A percentile compares a stretch with the other conserved stretches of the same genome.
Conservation (phyloP, 1,284 basidiomycete genomes). For the Sporisorium sorghi region DNA sequence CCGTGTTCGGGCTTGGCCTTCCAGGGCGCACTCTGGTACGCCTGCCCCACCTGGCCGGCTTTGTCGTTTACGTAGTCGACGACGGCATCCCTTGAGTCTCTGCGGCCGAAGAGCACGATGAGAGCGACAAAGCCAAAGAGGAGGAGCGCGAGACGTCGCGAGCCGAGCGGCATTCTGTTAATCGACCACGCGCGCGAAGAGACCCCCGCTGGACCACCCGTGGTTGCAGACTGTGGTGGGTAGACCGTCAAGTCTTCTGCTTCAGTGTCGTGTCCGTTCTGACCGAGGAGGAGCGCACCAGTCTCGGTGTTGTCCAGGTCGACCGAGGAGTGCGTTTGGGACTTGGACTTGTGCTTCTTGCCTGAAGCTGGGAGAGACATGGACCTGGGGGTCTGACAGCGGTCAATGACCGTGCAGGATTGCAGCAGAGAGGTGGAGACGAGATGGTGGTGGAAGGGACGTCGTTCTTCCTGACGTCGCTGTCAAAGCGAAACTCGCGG, state of each 20-base stretch:
- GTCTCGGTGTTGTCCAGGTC: conserved; percentile 49
- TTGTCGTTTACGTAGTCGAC: conserved; percentile 54
- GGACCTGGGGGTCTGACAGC: conserved; percentile 26
- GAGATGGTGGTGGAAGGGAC: not conserved
- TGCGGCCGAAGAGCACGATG: conserved; percentile 45
- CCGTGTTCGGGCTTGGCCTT: conserved; percentile 21
- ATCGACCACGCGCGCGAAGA: conserved; percentile 22
- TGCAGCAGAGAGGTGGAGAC: conserved; percentile 9
- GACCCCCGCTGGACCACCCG: conserved; percentile 16
- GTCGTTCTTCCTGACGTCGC: conserved; percentile 12
- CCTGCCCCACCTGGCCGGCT: conserved; percentile 39
- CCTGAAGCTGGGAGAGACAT: conserved; percentile 40
- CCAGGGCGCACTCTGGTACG: conserved; percentile 35
- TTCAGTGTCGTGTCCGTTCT: conserved; percentile 36
- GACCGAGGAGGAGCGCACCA: conserved; percentile 33
- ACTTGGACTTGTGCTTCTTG: conserved; percentile 46
- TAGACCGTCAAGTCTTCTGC: conserved; percentile 20
- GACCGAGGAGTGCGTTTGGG: conserved; percentile 37
- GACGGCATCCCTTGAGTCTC: conserved; percentile 45
- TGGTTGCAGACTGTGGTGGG: conserved; percentile 23
- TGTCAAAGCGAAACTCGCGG: conserved; percentile 2
- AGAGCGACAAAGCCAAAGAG: conserved; percentile 39
- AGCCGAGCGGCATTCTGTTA: conserved; percentile 49
- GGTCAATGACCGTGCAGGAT: conserved; percentile 2
- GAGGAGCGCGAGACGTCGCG: conserved; percentile 37